Evolutionary conservation across 768 basidiomycete genomes (phyloP), one percentile per base, ranked within the genome.

Genomic region (Tulasnella sp.): DNA sequence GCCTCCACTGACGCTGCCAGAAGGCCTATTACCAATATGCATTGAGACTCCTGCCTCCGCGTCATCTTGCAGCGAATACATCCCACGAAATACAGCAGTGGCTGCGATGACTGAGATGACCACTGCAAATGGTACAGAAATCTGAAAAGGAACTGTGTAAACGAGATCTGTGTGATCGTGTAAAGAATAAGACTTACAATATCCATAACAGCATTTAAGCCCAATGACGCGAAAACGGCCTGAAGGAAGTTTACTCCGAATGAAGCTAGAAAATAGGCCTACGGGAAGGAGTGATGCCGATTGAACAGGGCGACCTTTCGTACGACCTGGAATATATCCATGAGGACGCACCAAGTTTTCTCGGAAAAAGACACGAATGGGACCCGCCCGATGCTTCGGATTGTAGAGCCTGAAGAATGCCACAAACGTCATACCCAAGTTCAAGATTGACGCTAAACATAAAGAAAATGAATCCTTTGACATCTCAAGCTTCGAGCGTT

Each of bases 21-120:
- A n/a, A n/a, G n/a, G n/a, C n/a, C n/a, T n/a, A n/a, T n/a, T n/a
- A n/a, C n/a, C 34, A 38, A 38, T 5, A 7, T 38, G 34, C 5
- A 38, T 38, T 38, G 34, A 38, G 5, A 38, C 34, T 38, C 34
- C 34, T 5, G 15, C 52, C 17, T 41, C 34, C 4, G 52, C 52
- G 57, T 34, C 57, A 15, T 49, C 57, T 44, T 59, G 49, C 19
- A 59, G 57, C 4, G 27, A 49, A 46, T 49, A 49, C 5, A 59
- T 46, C 25, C 49, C 31, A 19, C 57, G 29, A 46, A 59, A 59
- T 19, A 59, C 57, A 25, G 46, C 34, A 4, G 57, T 59, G 25
- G 57, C 24, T 22, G 57, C 57, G 24, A 59, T 59, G 4, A 51
- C 31, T 44, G 57, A 59, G 46, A 59, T 46, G 1, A 59, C 57